Evolutionary conservation across 2,329 filamentous ascomycete genomes (phyloP), one percentile per base, ranked within the genome.

Genomic region (Neocucurbitaria cava): DNA sequence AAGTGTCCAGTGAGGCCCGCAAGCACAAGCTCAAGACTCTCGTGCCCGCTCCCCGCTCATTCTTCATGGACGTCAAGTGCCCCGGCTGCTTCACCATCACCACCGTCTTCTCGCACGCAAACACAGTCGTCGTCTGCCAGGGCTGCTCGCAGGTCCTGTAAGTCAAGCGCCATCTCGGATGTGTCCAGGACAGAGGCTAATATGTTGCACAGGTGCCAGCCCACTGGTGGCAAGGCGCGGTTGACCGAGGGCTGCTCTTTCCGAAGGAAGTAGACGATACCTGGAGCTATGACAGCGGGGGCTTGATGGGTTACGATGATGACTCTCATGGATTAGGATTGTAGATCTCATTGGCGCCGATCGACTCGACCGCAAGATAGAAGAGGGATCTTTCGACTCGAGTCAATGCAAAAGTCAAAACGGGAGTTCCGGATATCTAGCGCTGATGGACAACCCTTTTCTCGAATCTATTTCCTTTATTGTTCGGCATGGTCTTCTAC

Each of bases 21-120:
- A 98, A 98, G 91, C 95, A 99, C 91, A 99, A 99, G 92, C 92
- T 99, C 82, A 99, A 99, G 92, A 92, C 87, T 72, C 91, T 99
- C 76, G 95, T 99, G 79, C 95, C 95, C 76, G 89, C 87, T 70
- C 95, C 95, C 77, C 92, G 95, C 81, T 98, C 94, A 72, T 99
- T 98, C 91, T 99, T 99, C 91, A 99, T 99, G 95, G 95, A 99
- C 81, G 95, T 99, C 87, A 99, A 99, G 90, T 99, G 95, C 91
- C 95, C 95, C 81, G 95, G 95, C 78, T 99, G 95, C 91, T 99
- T 98, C 90, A 97, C 93, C 82, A 99, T 99, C 88, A 99, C 95
- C 82, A 99, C 95, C 82, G 95, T 99, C 83, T 99, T 98, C 91
- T 98, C 94, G 66, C 95, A 99, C 88, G 95, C 95, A 82, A 95